Base-by-base conservation (phyloP, 805 yeast species). In the Sugiyamaella boreocaroliniensis region DNA sequence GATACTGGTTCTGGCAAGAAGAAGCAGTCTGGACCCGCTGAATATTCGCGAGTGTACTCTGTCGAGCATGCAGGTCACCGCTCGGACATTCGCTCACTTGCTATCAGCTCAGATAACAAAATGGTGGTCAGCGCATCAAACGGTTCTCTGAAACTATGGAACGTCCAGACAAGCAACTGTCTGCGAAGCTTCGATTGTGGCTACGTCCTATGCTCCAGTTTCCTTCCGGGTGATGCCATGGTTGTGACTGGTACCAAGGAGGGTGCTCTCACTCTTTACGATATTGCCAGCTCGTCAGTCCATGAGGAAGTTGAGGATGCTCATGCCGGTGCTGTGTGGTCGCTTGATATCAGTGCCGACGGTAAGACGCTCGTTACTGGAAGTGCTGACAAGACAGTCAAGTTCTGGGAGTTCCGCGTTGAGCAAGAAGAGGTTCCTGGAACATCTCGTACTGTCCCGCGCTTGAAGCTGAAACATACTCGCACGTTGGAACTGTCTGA, bases 91-190 rank as follows among this genome's bases (percentile, higher is more conserved):
- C 78, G 99, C 61, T 77, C 95, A 4, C 72, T 88, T 64, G 90
- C 89, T 59, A 75, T 93, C 37, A 85, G 95, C 52, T 80, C 82
- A 51, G 97, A 92, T 70, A 81, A 83, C 66, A 81, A 81, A 65
- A 71, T 93, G 53, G 71, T 92, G 43, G 95, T 89, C 2, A 85
- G 96, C 1, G 97, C 96, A 0, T 85, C 97, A 2, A 89, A 89
- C 64, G 97, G 97, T 19, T 78, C 81, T 58, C 71, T 93, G 56
- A 93, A 93, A 64, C 76, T 93, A 19, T 90, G 97, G 97, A 93
- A 93, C 64, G 66, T 85, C 29, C 76, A 76, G 56, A 82, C 92
- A 1, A 75, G 72, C 16, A 79, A 82, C 56, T 92, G 96, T 61
- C 76, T 93, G 48, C 77, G 99, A 64, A 85, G 95, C 0, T 86